phyloP scores from a whole-genome alignment of 2,329 filamentous ascomycete species.

The Aspergillus japonicus region DNA sequence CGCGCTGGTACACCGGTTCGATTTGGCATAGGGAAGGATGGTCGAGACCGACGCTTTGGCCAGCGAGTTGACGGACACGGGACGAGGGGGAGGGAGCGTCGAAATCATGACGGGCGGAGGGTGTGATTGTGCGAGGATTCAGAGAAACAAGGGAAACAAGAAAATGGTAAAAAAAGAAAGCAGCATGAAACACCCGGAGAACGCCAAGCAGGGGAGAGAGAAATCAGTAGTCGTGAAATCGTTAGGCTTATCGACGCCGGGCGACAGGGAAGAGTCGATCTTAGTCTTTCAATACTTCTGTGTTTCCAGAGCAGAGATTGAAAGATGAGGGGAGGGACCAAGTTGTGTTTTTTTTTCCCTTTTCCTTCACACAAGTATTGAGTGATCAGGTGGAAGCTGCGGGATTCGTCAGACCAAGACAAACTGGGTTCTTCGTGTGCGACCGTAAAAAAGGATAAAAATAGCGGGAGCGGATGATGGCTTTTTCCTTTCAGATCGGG shows the following conservation, averaged over 20 bases:
- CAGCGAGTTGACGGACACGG: conserved; percentile 35
- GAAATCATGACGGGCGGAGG: conserved; percentile 29
- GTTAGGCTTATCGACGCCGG: conserved; percentile 3
- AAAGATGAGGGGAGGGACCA: not conserved
- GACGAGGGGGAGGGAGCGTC: conserved; percentile 31
- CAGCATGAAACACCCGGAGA: conserved; percentile 1
- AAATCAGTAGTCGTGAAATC: conserved; percentile 16
- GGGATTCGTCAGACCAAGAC: not conserved
- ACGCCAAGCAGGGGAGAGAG: conserved; percentile 12
- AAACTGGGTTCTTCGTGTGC: not conserved
- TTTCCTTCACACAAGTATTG: not conserved
- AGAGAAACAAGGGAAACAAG: not conserved
- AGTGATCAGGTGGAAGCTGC: not conserved
- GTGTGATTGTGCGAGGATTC: conserved; percentile 10
- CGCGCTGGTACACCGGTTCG: conserved; percentile 28
- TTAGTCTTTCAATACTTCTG: not conserved
- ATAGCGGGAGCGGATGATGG: conserved; percentile 2
- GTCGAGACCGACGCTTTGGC: conserved; percentile 24
- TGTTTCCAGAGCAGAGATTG: conserved; percentile 7
- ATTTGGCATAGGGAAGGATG: conserved; percentile 24
- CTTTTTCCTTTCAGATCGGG: not conserved
- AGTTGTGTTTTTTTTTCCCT: not conserved
- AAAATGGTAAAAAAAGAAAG: not conserved
- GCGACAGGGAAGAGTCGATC: conserved; percentile 2
- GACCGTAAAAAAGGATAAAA: not conserved